Conservation (phyloP, 2,329 filamentous ascomycete genomes). For the Gaeumannomyces sp. region DNA sequence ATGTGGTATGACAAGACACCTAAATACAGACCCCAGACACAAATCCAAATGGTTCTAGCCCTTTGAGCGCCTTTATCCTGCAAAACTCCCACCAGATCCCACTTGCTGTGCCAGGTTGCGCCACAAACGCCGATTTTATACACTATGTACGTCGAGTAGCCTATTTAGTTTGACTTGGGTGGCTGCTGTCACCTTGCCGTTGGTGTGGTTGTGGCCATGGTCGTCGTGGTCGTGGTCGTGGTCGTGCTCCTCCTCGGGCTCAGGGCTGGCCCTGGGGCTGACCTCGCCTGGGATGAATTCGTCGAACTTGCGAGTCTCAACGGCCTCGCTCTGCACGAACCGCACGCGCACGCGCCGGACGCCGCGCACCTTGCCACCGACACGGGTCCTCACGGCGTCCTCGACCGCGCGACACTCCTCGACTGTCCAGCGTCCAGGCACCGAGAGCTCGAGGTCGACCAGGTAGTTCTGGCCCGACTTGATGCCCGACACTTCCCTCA, state of each 20-base stretch:
- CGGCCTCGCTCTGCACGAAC: constrained; percentile 65
- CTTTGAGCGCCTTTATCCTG: neutral
- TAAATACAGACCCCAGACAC: neutral
- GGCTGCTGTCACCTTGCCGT: constrained; percentile 13
- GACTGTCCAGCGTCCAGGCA: constrained; percentile 71
- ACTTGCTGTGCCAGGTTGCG: neutral
- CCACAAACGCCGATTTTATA: neutral
- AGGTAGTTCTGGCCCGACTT: constrained; percentile 97
- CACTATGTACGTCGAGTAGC: neutral
- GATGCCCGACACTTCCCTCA: constrained; percentile 77
- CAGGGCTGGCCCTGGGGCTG: constrained; percentile 51
- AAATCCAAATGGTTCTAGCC: neutral
- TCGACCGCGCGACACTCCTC: constrained; percentile 66
- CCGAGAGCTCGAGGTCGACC: constrained; percentile 79
- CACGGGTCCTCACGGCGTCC: constrained; percentile 60
- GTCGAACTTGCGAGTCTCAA: constrained; percentile 56
- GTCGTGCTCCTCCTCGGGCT: constrained; percentile 48
- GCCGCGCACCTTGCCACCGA: constrained; percentile 74
- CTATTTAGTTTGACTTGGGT: constrained; percentile 10
- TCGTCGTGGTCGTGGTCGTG: constrained; percentile 35
- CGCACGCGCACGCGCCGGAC: constrained; percentile 78
- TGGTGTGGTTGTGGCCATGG: constrained; percentile 19
- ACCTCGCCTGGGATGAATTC: constrained; percentile 70
- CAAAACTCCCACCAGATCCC: neutral
- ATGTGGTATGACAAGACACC: neutral